These are phyloP conservation scores for Arachnopeziza araneosa DNA, from an alignment of 2,329 filamentous ascomycete genomes.

Conservation along the genomic window DNA sequence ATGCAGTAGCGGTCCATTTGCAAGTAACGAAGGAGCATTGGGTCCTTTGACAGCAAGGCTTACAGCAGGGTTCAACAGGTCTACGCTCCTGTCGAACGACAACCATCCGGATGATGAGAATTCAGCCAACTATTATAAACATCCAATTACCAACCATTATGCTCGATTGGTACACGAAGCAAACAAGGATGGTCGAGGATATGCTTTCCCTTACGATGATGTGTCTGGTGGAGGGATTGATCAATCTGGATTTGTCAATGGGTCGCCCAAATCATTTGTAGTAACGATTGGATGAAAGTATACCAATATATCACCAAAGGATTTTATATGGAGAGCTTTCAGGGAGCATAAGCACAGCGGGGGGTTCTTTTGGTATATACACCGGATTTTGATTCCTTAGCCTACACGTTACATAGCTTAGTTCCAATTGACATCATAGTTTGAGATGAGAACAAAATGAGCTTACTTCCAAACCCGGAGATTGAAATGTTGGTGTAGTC, in stretches of 20 bases:
- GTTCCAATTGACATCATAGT: too few species aligned
- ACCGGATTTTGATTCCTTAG: too few species aligned
- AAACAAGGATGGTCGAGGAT: constrained; percentile 54
- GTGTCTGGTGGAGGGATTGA: constrained; percentile 54
- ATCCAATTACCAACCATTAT: constrained; percentile 57
- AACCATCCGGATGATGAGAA: constrained; percentile 48
- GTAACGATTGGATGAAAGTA: constrained; percentile 11
- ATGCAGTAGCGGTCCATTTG: constrained; percentile 57
- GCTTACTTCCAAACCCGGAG: not conserved
- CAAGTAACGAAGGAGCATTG: constrained; percentile 17
- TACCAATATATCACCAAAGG: too few species aligned
- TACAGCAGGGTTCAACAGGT: constrained; percentile 20
- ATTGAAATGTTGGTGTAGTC: not conserved
- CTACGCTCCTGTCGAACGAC: constrained; percentile 29
- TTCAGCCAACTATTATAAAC: constrained; percentile 47
- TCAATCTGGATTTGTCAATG: constrained; percentile 58
- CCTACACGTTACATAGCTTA: too few species aligned
- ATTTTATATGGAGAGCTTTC: too few species aligned
- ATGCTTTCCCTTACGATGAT: constrained; percentile 64
- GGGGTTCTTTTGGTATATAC: too few species aligned
- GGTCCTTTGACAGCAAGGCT: constrained; percentile 18
- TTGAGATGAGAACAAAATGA: not conserved
- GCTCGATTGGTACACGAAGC: constrained; percentile 53
- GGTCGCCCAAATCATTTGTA: constrained; percentile 13
- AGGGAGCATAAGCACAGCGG: too few species aligned